These are phyloP conservation scores for Onygenales sp. DNA, from an alignment of 2,329 filamentous ascomycete genomes.

Conservation along the genomic window DNA sequence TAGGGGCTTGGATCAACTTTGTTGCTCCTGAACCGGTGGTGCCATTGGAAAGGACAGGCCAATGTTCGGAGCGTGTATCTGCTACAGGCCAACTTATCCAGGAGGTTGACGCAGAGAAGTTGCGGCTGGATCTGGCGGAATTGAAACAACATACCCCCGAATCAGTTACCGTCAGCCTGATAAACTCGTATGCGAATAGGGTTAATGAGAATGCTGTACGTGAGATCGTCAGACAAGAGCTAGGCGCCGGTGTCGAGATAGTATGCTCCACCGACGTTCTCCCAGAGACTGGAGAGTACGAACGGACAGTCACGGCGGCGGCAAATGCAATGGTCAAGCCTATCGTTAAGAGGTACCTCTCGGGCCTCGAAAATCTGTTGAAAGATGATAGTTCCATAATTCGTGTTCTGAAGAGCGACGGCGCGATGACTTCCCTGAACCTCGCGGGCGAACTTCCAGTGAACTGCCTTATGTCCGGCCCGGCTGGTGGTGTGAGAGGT, in stretches of 20 bases:
- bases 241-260: slow-evolving; percentile 34
- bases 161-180: slow-evolving; percentile 37
- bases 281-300: slow-evolving; percentile 41
- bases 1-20: slow-evolving; percentile 43
- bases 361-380: slow-evolving; percentile 31
- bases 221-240: slow-evolving; percentile 32
- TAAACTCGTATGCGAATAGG: slow-evolving; percentile 40
- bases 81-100: slow-evolving; percentile 33
- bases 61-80: slow-evolving; percentile 36
- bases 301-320: slow-evolving; percentile 39
- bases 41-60: slow-evolving; percentile 39
- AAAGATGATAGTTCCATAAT: slow-evolving; percentile 34
- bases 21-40: slow-evolving; percentile 40
- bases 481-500: slow-evolving; percentile 42
- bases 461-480: slow-evolving; percentile 42
- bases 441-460: slow-evolving; percentile 39
- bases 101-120: slow-evolving; percentile 29
- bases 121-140: slow-evolving; percentile 29
- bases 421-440: slow-evolving; percentile 37
- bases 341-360: slow-evolving; percentile 37
- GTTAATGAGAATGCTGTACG: slow-evolving; percentile 33
- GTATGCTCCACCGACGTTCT: slow-evolving; percentile 39
- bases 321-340: slow-evolving; percentile 42
- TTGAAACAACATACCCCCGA: slow-evolving; percentile 33
- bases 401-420: slow-evolving; percentile 39